Percentiles rank a stretch among this genome's conserved stretches.
Evolutionary conservation across 345 rosid species (phyloP).

Genomic region (Boechera retrofracta): DNA sequence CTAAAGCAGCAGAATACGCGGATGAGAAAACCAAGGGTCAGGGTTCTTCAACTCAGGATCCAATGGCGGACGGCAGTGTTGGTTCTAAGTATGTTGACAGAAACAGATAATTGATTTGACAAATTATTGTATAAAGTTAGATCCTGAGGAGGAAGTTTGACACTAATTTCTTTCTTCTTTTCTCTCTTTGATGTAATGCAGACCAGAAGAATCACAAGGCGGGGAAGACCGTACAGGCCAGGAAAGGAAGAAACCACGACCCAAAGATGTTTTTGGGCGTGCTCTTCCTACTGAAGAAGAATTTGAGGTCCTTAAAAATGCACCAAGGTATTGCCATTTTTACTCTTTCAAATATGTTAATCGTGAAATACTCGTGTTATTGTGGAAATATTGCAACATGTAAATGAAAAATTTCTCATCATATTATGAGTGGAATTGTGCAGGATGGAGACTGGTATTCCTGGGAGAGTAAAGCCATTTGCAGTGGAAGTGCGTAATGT

Average conservation of each 20-base stretch:
- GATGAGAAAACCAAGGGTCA: constrained; percentile 56
- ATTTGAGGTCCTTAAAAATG: constrained; percentile 80
- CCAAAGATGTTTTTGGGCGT: constrained; percentile 97
- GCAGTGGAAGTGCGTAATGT: constrained; percentile 90
- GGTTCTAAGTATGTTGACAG: constrained; percentile 51
- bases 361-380: neutral
- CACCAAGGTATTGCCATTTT: constrained; percentile 68
- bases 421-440: constrained; percentile 27
- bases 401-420: constrained; percentile 3
- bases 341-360: neutral
- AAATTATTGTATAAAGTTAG: neutral
- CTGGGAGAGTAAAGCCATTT: constrained; percentile 88
- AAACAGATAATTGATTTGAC: constrained; percentile 19
- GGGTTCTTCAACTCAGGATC: constrained; percentile 41
- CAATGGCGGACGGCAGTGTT: constrained; percentile 41
- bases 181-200: constrained; percentile 39
- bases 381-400: neutral
- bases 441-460: constrained; percentile 89
- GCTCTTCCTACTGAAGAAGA: constrained; percentile 95
- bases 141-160: neutral
- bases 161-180: neutral
- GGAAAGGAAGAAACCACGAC: constrained; percentile 79
- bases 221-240: constrained; percentile 43
- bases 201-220: constrained; percentile 46
- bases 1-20: constrained; percentile 88